Percentiles rank a stretch among this genome's conserved stretches.
Conservation (phyloP, 305 asterid genomes). For the Fraxinus angustifolia region DNA sequence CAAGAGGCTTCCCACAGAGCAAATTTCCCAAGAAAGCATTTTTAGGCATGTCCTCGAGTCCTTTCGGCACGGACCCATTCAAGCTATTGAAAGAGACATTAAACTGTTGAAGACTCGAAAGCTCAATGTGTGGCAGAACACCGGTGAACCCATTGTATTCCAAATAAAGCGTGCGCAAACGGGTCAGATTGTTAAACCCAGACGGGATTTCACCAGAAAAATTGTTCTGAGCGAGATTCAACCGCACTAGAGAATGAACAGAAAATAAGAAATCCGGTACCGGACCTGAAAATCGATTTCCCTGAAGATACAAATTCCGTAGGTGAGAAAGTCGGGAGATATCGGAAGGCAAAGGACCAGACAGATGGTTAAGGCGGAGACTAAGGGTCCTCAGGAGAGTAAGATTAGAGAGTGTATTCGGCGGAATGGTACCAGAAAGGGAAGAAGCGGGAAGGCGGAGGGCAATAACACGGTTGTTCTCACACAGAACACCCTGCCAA, state of each 20-base stretch:
- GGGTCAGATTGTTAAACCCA: conserved; percentile 59
- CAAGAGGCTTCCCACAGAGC: conserved; percentile 27
- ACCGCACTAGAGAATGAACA: conserved; percentile 53
- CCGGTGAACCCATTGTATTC: conserved; percentile 65
- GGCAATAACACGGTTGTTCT: conserved; percentile 51
- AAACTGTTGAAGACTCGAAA: conserved; percentile 56
- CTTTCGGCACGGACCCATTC: conserved; percentile 75
- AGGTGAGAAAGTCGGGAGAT: conserved; percentile 51
- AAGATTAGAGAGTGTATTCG: conserved; percentile 47
- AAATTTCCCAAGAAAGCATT: conserved; percentile 14
- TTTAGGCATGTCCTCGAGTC: conserved; percentile 32
- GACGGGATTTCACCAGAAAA: conserved; percentile 63
- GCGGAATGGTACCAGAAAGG: conserved; percentile 57
- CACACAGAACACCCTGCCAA: conserved; percentile 77
- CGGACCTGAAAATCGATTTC: conserved; percentile 59
- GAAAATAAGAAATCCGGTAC: conserved; percentile 39
- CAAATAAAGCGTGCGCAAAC: conserved; percentile 66
- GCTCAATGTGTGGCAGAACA: conserved; percentile 47
- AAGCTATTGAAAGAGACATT: conserved; percentile 68
- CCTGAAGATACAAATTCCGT: conserved; percentile 76
- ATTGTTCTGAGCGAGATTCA: conserved; percentile 65
- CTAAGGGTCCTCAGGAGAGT: conserved; percentile 61
- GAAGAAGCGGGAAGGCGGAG: conserved; percentile 86
- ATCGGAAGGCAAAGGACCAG: conserved; percentile 69
- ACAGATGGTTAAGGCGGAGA: conserved; percentile 74